phyloP scores from a whole-genome alignment of 805 yeast genomes.

The Lachancea cidri region DNA sequence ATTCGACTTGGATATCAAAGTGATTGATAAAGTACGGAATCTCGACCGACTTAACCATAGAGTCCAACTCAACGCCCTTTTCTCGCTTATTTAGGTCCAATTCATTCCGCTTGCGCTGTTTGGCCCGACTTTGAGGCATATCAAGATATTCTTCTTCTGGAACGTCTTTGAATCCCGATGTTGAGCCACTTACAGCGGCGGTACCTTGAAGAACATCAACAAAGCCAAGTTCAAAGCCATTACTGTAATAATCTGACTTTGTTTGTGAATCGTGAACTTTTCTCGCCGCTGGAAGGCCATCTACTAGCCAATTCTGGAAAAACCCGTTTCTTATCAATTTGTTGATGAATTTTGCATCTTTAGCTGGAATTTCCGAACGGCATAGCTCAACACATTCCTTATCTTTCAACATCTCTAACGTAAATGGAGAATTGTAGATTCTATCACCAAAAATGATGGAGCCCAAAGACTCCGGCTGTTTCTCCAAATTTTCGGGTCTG shows the following conservation, averaged over 20 bases:
- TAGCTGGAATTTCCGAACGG: conserved; percentile 47
- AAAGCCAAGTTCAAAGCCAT: conserved; percentile 76
- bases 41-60: conserved; percentile 22
- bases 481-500: conserved; percentile 47
- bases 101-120: neutral
- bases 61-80: conserved; percentile 1
- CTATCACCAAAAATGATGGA: conserved; percentile 94
- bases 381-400: conserved; percentile 68
- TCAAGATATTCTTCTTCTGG: conserved; percentile 5
- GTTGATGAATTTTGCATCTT: conserved; percentile 72
- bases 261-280: conserved; percentile 53
- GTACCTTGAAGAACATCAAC: conserved; percentile 42
- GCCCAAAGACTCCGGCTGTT: conserved; percentile 87
- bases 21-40: conserved; percentile 72
- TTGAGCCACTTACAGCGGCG: conserved; percentile 8
- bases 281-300: conserved; percentile 90
- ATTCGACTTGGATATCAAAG: conserved; percentile 71
- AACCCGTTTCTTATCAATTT: conserved; percentile 78
- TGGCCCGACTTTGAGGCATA: too few relatives aligned
- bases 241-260: conserved; percentile 58
- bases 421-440: conserved; percentile 87
- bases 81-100: conserved; percentile 2
- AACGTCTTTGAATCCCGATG: conserved; percentile 5
- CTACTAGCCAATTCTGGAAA: conserved; percentile 87
- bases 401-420: conserved; percentile 70